These are phyloP conservation scores for Leptodermis oblonga DNA, from an alignment of 257 asterid genomes.

Conservation along the genomic window DNA sequence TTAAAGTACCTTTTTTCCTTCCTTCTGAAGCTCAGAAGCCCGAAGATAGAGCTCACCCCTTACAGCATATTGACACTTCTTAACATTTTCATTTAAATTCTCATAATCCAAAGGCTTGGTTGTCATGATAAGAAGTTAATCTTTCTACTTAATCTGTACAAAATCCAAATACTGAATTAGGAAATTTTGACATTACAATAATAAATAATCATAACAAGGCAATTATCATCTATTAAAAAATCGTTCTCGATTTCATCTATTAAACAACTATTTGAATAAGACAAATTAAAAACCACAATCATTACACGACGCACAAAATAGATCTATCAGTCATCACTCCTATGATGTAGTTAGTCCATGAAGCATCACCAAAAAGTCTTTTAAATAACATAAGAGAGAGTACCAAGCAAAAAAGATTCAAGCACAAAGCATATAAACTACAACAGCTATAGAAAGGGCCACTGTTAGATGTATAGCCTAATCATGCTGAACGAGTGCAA, in stretches of 20 bases:
- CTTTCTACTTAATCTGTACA: constrained; percentile 17
- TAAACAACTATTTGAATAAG: not conserved
- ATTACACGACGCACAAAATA: not conserved
- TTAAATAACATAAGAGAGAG: not conserved
- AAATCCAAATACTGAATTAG: constrained; percentile 16
- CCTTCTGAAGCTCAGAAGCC: constrained; percentile 99
- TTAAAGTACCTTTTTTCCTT: constrained; percentile 82
- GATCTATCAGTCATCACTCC: not conserved
- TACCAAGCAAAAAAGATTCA: not conserved
- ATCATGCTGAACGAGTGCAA: not conserved
- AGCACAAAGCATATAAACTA: not conserved
- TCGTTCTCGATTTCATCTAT: not conserved
- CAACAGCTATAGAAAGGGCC: not conserved
- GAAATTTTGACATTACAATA: not conserved
- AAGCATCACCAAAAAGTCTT: not conserved
- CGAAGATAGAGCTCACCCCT: constrained; percentile 99
- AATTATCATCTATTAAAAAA: not conserved
- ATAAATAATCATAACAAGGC: not conserved
- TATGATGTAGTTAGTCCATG: not conserved
- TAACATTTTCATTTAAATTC: constrained; percentile 88
- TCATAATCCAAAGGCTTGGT: constrained; percentile 77
- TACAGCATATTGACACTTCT: constrained; percentile 97
- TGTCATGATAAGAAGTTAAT: constrained; percentile 37
- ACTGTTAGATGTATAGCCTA: not conserved
- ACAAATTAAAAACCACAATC: not conserved